These are phyloP conservation scores for Trametes meyenii DNA, from an alignment of 768 basidiomycete genomes.

Conservation along the genomic window DNA sequence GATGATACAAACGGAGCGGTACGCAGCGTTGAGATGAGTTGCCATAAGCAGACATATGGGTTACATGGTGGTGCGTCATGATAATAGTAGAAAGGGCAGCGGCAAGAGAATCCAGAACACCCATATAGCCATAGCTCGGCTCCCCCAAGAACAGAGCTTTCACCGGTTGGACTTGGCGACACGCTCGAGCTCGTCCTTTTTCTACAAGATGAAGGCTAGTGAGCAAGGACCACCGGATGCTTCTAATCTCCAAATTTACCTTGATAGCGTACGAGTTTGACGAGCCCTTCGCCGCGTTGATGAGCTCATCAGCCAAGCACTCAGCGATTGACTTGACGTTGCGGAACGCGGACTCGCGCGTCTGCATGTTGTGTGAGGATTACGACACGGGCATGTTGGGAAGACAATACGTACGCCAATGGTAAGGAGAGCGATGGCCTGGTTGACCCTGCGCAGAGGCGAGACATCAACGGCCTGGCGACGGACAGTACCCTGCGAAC, in stretches of 20 bases:
- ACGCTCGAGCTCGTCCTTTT: conserved; percentile 99
- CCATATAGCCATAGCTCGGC: conserved; percentile 29
- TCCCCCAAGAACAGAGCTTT: conserved; percentile 40
- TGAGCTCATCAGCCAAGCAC: conserved; percentile 98
- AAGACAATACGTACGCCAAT: conserved; percentile 71
- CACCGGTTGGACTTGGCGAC: conserved; percentile 99
- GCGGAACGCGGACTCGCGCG: conserved; percentile 99
- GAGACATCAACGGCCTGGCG: conserved; percentile 99
- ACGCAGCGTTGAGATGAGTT: conserved; percentile 25
- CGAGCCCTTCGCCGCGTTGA: conserved; percentile 99
- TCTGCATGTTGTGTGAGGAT: conserved; percentile 49
- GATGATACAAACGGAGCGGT: conserved; percentile 22
- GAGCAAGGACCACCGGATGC: conserved; percentile 6
- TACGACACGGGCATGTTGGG: neutral
- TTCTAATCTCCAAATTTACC: conserved; percentile 47
- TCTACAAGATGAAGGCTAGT: conserved; percentile 47
- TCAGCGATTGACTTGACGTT: conserved; percentile 99
- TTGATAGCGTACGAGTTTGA: conserved; percentile 99
- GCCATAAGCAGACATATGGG: conserved; percentile 34
- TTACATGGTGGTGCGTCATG: conserved; percentile 36
- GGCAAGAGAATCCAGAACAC: conserved; percentile 29
- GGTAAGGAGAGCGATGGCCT: conserved; percentile 93
- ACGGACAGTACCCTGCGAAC: conserved; percentile 99
- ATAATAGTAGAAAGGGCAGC: conserved; percentile 24
- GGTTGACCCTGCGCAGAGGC: conserved; percentile 96